Evolutionary conservation across 257 asterid species (phyloP).

Genomic region (Solanum lycopersicoides): DNA sequence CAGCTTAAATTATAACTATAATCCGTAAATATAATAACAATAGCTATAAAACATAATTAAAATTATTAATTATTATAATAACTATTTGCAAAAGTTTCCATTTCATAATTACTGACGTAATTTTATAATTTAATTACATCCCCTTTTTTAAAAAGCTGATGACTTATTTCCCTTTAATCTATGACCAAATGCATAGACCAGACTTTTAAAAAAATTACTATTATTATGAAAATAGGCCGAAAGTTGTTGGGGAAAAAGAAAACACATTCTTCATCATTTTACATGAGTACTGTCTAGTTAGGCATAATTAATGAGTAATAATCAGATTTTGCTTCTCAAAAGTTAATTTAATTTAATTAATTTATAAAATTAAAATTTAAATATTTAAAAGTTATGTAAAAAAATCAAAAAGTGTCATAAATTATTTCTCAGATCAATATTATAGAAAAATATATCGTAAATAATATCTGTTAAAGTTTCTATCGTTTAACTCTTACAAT

Average conservation of each 20-base stretch:
- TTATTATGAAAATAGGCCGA: not conserved
- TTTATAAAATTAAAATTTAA: not conserved
- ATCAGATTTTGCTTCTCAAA: not conserved
- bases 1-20: too few species aligned
- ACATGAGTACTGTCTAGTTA: not conserved
- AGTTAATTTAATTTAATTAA: too few species aligned
- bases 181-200: not conserved
- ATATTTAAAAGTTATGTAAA: not conserved
- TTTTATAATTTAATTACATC: not conserved
- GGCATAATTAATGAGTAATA: not conserved
- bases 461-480: not conserved
- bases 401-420: not conserved
- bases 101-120: not conserved
- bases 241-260: not conserved
- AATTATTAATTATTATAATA: too few species aligned
- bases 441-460: not conserved
- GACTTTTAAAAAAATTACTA: not conserved
- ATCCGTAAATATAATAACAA: rapidly evolving
- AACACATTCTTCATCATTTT: not conserved
- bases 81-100: too few species aligned
- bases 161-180: not conserved
- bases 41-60: too few species aligned
- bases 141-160: not conserved
- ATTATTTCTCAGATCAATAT: not conserved
- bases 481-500: not conserved